A percentile compares a stretch with the other conserved stretches of the same genome.
Conservation (phyloP, 768 basidiomycete genomes). For the Asterophora lycoperdoides region DNA sequence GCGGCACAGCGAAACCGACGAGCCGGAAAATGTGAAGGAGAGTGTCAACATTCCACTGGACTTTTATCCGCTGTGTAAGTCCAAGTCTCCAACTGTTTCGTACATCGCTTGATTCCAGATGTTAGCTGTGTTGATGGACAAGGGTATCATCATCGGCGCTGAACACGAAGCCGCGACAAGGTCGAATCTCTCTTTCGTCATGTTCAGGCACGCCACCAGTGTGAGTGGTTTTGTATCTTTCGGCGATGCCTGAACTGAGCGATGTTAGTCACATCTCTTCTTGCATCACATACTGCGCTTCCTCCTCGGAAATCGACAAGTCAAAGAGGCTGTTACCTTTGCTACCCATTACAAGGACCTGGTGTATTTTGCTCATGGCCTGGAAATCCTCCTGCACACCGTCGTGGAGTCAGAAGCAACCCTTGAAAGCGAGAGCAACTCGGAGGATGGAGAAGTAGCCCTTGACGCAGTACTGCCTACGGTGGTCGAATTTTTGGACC, state of each 20-base stretch:
- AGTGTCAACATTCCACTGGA: constrained; percentile 90
- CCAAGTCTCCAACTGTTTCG: constrained; percentile 16
- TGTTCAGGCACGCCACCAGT: constrained; percentile 89
- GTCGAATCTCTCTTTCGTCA: constrained; percentile 76
- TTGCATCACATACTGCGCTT: constrained; percentile 86
- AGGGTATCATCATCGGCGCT: constrained; percentile 95
- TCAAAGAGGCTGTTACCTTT: constrained; percentile 78
- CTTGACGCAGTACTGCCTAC: constrained; percentile 48
- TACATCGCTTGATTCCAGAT: constrained; percentile 3
- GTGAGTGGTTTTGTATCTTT: constrained; percentile 40
- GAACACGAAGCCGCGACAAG: constrained; percentile 83
- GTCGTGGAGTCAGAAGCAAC: constrained; percentile 83
- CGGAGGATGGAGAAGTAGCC: constrained; percentile 25
- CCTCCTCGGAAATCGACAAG: constrained; percentile 61
- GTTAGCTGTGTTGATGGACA: constrained; percentile 95
- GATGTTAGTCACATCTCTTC: constrained; percentile 81
- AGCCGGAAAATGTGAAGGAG: constrained; percentile 67
- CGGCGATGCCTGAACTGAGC: background rate
- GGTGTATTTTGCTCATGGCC: constrained; percentile 88
- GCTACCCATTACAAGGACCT: constrained; percentile 84
- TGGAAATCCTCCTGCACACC: constrained; percentile 92
- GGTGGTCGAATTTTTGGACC: constrained; percentile 88
- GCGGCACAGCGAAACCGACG: constrained; percentile 29
- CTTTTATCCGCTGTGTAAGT: constrained; percentile 91
- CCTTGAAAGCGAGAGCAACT: constrained; percentile 26